A percentile compares a stretch with the other conserved stretches of the same genome.
Evolutionary conservation across 2,329 filamentous ascomycete genomes (phyloP).

Genomic region (Exophiala sp.): DNA sequence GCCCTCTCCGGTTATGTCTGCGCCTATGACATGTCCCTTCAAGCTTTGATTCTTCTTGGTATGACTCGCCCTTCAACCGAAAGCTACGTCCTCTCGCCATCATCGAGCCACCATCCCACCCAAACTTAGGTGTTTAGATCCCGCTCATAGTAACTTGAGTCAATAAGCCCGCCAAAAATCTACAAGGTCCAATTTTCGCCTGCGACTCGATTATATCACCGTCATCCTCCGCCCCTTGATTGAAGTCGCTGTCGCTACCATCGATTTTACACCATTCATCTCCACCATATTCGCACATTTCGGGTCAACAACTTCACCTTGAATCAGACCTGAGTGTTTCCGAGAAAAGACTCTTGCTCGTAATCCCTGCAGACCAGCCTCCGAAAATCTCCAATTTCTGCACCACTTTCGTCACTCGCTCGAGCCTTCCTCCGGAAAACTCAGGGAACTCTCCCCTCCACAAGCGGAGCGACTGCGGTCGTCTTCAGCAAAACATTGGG

Average conservation of each 20-base stretch:
- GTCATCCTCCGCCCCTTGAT: constrained; percentile 2
- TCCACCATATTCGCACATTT: constrained; percentile 7
- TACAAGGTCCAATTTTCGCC: constrained; percentile 15
- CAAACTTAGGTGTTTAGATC: neutral
- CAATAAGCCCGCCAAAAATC: constrained; percentile 8
- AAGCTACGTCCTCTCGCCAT: neutral
- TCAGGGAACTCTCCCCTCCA: constrained; percentile 18
- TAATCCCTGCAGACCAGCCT: constrained; percentile 22
- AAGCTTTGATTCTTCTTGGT: neutral
- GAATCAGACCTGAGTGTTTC: constrained; percentile 1
- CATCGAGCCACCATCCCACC: constrained; percentile 3
- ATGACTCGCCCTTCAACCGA: neutral
- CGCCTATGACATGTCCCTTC: neutral
- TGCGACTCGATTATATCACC: constrained; percentile 22
- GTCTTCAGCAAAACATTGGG: neutral
- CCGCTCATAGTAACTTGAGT: neutral
- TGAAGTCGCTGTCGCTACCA: constrained; percentile 19
- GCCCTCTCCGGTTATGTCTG: neutral
- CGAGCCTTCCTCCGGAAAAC: constrained; percentile 20
- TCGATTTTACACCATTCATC: constrained; percentile 8
- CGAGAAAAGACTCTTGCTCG: constrained; percentile 11
- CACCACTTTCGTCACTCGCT: constrained; percentile 21
- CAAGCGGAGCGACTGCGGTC: constrained; percentile 17
- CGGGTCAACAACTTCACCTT: constrained; percentile 1
- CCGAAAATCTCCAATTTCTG: constrained; percentile 27